Base-by-base conservation (phyloP, 208 protist species). In the Vickermania ingenoplastis region DNA sequence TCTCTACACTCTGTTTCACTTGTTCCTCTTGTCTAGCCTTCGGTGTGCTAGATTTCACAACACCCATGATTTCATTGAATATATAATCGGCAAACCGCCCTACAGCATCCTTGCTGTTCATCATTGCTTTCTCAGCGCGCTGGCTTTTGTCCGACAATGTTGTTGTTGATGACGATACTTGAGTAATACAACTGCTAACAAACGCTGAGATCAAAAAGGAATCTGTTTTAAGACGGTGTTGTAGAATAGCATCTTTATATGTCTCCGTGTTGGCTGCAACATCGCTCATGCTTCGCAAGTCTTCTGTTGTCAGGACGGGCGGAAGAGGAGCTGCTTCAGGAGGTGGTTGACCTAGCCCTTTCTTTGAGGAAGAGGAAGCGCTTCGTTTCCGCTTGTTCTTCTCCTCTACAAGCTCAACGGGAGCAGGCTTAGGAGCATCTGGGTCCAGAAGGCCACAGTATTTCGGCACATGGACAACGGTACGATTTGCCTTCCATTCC, bases 371-470 rank as follows among this genome's bases (percentile, higher is more conserved):
- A 11, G 13, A 26, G 5, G 56, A 51, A 4, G 26, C 11, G 31
- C 56, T 61, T 13, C 31, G 25, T 41, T 23, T 21, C 4, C 30
- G 2, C 26, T 21, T 51, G 17, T 53, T 11, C 13, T 28, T 24
- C n/a, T 61, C 57, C 5, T 61, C 57, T n/a, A 41, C 68, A 30
- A 67, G 61, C 5, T 57, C 24, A n/a, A 48, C 58, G 2, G 30
- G 28, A 1, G 59, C n/a, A 11, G 52, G 36, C 29, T 62, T 21
- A 1, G 54, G 28, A 2, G 66, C 68, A 28, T 81, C 70, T 0
- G 64, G 54, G 41, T 81, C 68, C 26, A 59, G 52, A 4, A 79
- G 67, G 0, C 66, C 58, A 1, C 56, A 61, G 67, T 81, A 86
- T 1, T 59, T 45, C 24, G 79, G 79, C 14, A 86, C 79, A 14